These are phyloP conservation scores for Marchantia polymorpha DNA, from an alignment of 225 moss, liverwort and hornwort species.

Conservation along the genomic window DNA sequence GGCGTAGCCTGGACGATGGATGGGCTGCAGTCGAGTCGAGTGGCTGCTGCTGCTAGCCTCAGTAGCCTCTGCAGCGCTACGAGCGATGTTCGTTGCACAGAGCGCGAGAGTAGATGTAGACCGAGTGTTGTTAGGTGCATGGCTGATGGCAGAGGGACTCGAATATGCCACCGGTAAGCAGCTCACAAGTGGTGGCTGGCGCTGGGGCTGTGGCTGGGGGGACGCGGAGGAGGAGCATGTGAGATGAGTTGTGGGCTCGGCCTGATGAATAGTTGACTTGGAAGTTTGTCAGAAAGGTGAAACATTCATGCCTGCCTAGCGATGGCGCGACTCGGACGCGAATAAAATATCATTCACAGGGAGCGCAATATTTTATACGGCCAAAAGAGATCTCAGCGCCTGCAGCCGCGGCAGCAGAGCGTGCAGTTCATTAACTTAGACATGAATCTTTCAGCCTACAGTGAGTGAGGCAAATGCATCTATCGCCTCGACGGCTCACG, in stretches of 20 bases:
- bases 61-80: no score
- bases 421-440: background rate
- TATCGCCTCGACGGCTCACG: no score
- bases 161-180: background rate
- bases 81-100: no score
- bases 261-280: background rate
- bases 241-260: background rate
- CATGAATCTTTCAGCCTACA: background rate
- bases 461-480: no score
- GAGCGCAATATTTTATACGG: background rate
- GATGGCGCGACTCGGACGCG: background rate
- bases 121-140: background rate
- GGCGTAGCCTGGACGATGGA: no score
- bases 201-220: background rate
- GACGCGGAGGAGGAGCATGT: background rate
- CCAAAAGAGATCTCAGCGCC: no score
- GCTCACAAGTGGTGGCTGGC: background rate
- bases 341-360: background rate
- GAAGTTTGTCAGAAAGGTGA: background rate
- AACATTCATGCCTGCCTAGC: background rate
- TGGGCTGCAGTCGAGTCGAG: no score
- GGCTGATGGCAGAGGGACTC: background rate
- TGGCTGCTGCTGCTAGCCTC: no score
- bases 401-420: background rate
- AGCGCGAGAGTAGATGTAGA: no score